phyloP scores from a whole-genome alignment of 129 eudicot species.

The Erigeron canadensis region DNA sequence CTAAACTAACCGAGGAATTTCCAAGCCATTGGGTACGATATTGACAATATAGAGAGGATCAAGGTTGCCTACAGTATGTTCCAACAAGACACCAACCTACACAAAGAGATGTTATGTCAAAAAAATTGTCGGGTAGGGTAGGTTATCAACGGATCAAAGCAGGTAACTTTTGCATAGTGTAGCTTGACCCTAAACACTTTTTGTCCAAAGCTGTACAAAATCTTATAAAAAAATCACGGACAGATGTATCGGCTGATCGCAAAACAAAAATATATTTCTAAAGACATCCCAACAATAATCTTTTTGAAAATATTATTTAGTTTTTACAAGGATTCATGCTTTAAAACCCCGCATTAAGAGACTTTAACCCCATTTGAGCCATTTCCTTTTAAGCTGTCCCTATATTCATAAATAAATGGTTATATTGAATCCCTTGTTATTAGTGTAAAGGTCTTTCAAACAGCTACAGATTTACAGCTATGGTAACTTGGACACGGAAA shows the following conservation, averaged over 20 bases:
- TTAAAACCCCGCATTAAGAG: background rate
- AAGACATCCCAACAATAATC: too few relatives aligned
- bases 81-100: constrained; percentile 93
- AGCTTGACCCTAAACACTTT: background rate
- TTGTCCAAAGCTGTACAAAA: background rate
- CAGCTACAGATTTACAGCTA: background rate
- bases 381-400: background rate
- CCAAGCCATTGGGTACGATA: constrained; percentile 90
- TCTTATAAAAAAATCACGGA: too few relatives aligned
- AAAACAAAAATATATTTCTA: too few relatives aligned
- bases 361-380: background rate
- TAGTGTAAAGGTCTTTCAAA: background rate
- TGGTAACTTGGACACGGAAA: background rate
- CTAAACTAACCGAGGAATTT: constrained; percentile 90
- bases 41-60: constrained; percentile 95
- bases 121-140: background rate
- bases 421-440: background rate
- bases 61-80: constrained; percentile 97
- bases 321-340: constrained; percentile 4
- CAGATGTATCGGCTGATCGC: too few relatives aligned
- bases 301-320: background rate
- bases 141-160: background rate
- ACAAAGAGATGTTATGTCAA: constrained; percentile 16
- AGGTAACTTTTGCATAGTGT: background rate
- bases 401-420: background rate